These are phyloP conservation scores for Lepiota venenata DNA, from an alignment of 768 basidiomycete species.

Conservation along the genomic window DNA sequence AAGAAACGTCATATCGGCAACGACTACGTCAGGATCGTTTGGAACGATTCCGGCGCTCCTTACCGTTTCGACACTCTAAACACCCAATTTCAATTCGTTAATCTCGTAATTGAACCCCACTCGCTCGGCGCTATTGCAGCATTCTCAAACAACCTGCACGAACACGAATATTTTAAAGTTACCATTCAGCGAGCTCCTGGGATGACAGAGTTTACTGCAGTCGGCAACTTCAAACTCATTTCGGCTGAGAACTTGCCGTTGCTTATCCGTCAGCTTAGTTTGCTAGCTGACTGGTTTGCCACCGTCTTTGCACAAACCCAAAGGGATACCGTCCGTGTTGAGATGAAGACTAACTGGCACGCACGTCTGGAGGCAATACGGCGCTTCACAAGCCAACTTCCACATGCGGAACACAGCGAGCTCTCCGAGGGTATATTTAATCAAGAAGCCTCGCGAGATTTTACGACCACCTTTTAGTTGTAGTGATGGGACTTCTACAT, in stretches of 20 bases:
- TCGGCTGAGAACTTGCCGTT: conserved; percentile 83
- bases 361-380: conserved; percentile 75
- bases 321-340: conserved; percentile 63
- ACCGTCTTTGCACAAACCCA: conserved; percentile 77
- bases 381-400: conserved; percentile 51
- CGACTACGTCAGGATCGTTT: conserved; percentile 93
- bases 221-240: conserved; percentile 93
- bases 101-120: conserved; percentile 95
- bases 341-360: conserved; percentile 90
- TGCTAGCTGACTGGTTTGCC: conserved; percentile 89
- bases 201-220: conserved; percentile 92
- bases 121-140: conserved; percentile 81
- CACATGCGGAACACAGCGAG: conserved; percentile 19
- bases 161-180: conserved; percentile 96
- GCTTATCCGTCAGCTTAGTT: conserved; percentile 84
- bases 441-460: conserved; percentile 54
- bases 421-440: conserved; percentile 41
- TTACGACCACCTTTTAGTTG: conserved; percentile 48
- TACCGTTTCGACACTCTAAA: conserved; percentile 90
- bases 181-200: conserved; percentile 83
- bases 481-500: background rate
- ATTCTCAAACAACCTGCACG: conserved; percentile 78
- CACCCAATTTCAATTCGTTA: conserved; percentile 96
- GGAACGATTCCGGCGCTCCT: conserved; percentile 92
- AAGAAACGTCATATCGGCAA: conserved; percentile 98